A percentile compares a stretch with the other conserved stretches of the same genome.
Conservation (phyloP, 345 rosid species). For the Eucalyptus lansdowneana region DNA sequence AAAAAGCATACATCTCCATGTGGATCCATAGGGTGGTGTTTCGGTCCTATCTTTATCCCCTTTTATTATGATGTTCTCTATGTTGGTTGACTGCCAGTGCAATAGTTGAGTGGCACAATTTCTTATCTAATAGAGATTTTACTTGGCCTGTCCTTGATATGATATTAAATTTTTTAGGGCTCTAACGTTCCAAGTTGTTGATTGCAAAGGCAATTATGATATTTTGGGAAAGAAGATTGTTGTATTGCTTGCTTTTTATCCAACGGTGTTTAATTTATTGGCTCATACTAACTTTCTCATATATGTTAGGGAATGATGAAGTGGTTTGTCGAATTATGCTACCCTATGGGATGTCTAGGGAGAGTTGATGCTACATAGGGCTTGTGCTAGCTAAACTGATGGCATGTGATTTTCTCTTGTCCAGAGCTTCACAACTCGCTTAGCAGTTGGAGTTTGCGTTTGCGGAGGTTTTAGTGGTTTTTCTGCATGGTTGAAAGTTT, state of each 20-base stretch:
- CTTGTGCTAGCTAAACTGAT: neutral
- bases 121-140: neutral
- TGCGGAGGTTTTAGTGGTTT: too few relatives aligned
- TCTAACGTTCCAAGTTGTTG: neutral
- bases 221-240: slow-evolving; percentile 66
- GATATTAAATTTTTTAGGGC: neutral
- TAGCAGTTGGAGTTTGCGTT: too few relatives aligned
- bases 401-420: too few relatives aligned
- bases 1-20: neutral
- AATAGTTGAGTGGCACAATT: neutral
- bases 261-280: too few relatives aligned
- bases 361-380: neutral
- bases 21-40: too few relatives aligned
- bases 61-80: too few relatives aligned
- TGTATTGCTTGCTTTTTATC: too few relatives aligned
- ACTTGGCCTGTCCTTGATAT: neutral
- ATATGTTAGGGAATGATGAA: slow-evolving; percentile 7
- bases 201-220: neutral
- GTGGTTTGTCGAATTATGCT: neutral
- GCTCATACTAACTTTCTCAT: too few relatives aligned
- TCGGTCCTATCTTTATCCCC: neutral
- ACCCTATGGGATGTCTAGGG: neutral
- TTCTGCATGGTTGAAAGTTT: too few relatives aligned
- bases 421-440: too few relatives aligned
- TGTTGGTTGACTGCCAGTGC: neutral